A percentile compares a stretch with the other conserved stretches of the same genome.
Conservation (phyloP, 768 basidiomycete species). For the Termitomyces sp. region DNA sequence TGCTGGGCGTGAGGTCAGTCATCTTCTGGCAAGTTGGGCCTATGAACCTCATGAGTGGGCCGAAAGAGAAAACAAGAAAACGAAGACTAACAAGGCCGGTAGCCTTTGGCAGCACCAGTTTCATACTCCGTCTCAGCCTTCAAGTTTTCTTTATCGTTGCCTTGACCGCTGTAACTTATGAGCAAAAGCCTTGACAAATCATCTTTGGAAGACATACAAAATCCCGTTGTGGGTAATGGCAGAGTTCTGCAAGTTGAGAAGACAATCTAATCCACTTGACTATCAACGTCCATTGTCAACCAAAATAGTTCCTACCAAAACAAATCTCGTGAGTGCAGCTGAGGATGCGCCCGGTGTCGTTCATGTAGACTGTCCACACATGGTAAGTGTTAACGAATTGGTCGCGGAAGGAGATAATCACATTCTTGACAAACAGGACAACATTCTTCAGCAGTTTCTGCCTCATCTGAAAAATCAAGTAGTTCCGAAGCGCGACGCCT, state of each 20-base stretch:
- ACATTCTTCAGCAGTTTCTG: constrained; percentile 34
- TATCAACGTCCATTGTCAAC: background rate
- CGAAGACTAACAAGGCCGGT: constrained; percentile 46
- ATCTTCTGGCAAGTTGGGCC: constrained; percentile 69
- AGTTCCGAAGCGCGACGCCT: constrained; percentile 40
- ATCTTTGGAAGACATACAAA: constrained; percentile 37
- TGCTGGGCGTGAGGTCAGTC: constrained; percentile 44
- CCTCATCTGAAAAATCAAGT: constrained; percentile 42
- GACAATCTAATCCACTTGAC: constrained; percentile 37
- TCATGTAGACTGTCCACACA: constrained; percentile 34
- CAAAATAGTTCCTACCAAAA: constrained; percentile 31
- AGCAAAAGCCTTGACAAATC: background rate
- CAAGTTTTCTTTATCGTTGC: constrained; percentile 50
- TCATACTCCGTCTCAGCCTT: constrained; percentile 54
- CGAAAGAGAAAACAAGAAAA: background rate
- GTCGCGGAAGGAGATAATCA: constrained; percentile 15
- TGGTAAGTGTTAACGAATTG: background rate
- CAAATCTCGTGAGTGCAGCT: constrained; percentile 67
- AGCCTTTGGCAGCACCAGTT: constrained; percentile 49
- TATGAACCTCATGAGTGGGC: constrained; percentile 16
- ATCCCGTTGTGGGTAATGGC: constrained; percentile 52
- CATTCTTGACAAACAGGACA: constrained; percentile 71
- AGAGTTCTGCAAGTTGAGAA: constrained; percentile 46
- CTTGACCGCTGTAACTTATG: constrained; percentile 38
- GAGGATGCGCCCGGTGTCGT: constrained; percentile 54